phyloP scores from a whole-genome alignment of 2,329 filamentous ascomycete genomes.

The Lasiodiplodia gonubiensis region DNA sequence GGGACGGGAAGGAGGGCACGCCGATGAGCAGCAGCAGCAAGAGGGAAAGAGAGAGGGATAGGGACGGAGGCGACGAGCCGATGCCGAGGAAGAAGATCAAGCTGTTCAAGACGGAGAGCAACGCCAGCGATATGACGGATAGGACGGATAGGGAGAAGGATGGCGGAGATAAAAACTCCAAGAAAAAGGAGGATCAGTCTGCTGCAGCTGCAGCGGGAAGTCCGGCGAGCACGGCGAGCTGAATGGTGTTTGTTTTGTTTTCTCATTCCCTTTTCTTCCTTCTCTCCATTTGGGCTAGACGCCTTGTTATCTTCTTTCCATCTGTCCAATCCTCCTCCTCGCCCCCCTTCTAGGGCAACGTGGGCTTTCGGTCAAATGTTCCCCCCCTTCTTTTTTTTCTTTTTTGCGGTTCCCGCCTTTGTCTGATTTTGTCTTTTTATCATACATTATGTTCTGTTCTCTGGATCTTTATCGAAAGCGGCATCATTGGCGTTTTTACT shows the following conservation, averaged over 20 bases:
- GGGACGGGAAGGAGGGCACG: constrained; percentile 34
- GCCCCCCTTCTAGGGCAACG: background rate
- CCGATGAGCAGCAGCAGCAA: constrained; percentile 3
- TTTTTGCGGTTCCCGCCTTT: background rate
- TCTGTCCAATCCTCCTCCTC: background rate
- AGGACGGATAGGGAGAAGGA: constrained; percentile 13
- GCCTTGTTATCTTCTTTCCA: background rate
- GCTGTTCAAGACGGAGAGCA: constrained; percentile 31
- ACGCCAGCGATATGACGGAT: background rate
- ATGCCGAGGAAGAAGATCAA: constrained; percentile 48
- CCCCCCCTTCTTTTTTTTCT: background rate
- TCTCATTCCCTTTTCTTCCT: background rate
- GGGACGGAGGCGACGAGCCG: constrained; percentile 34
- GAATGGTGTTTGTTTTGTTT: background rate
- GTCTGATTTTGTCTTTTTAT: background rate
- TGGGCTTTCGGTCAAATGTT: background rate
- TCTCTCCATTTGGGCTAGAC: background rate
- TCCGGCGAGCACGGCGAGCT: constrained; percentile 18
- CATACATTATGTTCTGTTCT: no score
- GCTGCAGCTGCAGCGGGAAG: background rate
- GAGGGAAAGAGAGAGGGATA: constrained; percentile 30
- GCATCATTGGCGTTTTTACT: constrained; percentile 19
- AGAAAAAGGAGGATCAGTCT: background rate
- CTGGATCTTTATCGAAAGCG: background rate
- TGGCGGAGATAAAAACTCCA: background rate